A percentile compares a stretch with the other conserved stretches of the same genome.
Conservation (phyloP, 2,329 filamentous ascomycete species). For the Whalleya microplaca region DNA sequence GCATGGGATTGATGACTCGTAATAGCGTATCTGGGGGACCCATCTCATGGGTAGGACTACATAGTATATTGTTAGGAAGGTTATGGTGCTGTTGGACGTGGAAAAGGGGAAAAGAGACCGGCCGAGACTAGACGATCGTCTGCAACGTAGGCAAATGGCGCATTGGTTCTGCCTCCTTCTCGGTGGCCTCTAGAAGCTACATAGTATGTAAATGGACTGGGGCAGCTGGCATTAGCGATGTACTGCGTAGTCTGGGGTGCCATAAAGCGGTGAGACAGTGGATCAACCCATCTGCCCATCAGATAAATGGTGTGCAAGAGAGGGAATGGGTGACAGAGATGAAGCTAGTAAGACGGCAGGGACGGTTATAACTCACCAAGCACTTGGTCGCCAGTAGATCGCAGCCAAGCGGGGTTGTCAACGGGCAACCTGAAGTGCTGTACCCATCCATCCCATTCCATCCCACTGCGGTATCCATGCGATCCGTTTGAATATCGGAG, state of each 20-base stretch:
- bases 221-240: not conserved
- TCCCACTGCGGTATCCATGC: constrained; percentile 19
- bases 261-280: constrained; percentile 31
- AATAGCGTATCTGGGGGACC: constrained; percentile 22
- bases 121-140: constrained; percentile 34
- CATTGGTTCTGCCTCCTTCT: constrained; percentile 14
- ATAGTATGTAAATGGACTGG: not conserved
- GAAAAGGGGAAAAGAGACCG: constrained; percentile 30
- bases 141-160: constrained; percentile 22
- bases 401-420: not conserved
- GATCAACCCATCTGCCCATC: constrained; percentile 20
- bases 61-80: constrained; percentile 7
- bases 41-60: constrained; percentile 24
- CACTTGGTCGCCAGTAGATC: not conserved
- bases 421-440: too few species aligned
- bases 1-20: constrained; percentile 30
- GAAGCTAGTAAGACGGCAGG: not conserved
- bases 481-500: constrained; percentile 21
- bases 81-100: constrained; percentile 13
- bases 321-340: constrained; percentile 4
- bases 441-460: constrained; percentile 20
- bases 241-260: constrained; percentile 8
- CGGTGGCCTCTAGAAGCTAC: not conserved
- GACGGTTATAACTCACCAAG: not conserved
- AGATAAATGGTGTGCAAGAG: constrained; percentile 18